Evolutionary conservation across 208 protist species (phyloP), one percentile per base, ranked within the genome.

Genomic region (Angomonas ambiguus): DNA sequence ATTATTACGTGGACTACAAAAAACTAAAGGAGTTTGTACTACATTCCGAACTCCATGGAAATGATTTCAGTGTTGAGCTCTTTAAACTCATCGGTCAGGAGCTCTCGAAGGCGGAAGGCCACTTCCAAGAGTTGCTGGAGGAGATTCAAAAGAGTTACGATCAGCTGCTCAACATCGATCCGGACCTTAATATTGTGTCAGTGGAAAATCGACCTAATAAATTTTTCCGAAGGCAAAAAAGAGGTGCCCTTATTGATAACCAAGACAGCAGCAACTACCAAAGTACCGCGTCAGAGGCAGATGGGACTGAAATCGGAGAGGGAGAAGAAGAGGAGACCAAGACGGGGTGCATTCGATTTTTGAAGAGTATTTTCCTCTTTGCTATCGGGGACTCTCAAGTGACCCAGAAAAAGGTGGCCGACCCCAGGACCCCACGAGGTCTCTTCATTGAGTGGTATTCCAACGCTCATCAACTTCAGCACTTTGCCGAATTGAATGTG

Each of bases 401-500:
- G 42, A 88, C 82, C 2, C 73, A 87, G 53, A 55, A 83, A 53
- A 85, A 82, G 74, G 51, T 64, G 65, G 71, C 74, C 45, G 34
- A 83, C 34, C 67, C 75, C 66, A 80, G 92, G 69, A 88, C 86
- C n/a, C 83, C 82, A 33, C 69, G 82, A 8, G 79, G 78, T 27
- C 79, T 85, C 35, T 96, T 91, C 71, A 63, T 92, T 25, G 85
- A 96, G 67, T 96, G 90, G 87, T 76, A 96, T 69, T 91, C 87
- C 10, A 92, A 88, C 63, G 85, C 90, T 22, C 82, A 93, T 71
- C 86, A 91, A 65, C 79, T 96, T 61, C 81, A 91, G 63, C 90
- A 96, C 76, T 96, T 96, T 69, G 90, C 87, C 0, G 90, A 96
- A 67, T 78, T 96, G 8, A 96, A 96, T 71, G 58, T 93, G 16